phyloP scores from a whole-genome alignment of 202 grass and related monocot species.

The Zoysia matrella region DNA sequence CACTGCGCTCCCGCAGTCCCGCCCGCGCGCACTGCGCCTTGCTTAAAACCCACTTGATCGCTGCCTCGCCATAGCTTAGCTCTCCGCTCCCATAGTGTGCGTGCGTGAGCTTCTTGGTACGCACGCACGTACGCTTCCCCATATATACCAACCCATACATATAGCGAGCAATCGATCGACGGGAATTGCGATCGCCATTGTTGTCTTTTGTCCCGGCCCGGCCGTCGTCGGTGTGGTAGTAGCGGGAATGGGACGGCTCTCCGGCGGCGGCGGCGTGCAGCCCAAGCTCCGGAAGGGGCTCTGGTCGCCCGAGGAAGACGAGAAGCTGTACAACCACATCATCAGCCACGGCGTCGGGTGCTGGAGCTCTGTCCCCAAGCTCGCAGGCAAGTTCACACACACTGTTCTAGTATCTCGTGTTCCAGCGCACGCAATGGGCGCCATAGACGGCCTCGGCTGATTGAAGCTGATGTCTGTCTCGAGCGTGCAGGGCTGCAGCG shows the following conservation, averaged over 20 bases:
- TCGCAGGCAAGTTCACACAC: conserved; percentile 49
- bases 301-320: conserved; percentile 89
- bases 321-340: conserved; percentile 87
- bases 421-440: too few relatives aligned
- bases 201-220: background rate
- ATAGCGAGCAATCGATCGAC: conserved; percentile 15
- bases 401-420: background rate
- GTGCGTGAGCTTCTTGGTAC: conserved; percentile 36
- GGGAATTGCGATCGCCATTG: conserved; percentile 16
- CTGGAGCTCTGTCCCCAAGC: conserved; percentile 86
- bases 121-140: conserved; percentile 23
- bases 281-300: conserved; percentile 83
- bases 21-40: conserved; percentile 44
- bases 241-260: conserved; percentile 55
- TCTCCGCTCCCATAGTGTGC: background rate
- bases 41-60: conserved; percentile 88
- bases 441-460: background rate
- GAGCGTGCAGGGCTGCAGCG: conserved; percentile 60
- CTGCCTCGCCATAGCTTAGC: conserved; percentile 47
- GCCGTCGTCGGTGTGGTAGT: background rate
- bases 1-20: conserved; percentile 23
- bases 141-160: conserved; percentile 50
- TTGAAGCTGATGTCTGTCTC: background rate
- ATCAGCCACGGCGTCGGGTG: conserved; percentile 73
- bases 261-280: conserved; percentile 60